Percentiles rank a stretch among this genome's conserved stretches.
Conservation (phyloP, 257 asterid species). For the Cinchona pubescens region DNA sequence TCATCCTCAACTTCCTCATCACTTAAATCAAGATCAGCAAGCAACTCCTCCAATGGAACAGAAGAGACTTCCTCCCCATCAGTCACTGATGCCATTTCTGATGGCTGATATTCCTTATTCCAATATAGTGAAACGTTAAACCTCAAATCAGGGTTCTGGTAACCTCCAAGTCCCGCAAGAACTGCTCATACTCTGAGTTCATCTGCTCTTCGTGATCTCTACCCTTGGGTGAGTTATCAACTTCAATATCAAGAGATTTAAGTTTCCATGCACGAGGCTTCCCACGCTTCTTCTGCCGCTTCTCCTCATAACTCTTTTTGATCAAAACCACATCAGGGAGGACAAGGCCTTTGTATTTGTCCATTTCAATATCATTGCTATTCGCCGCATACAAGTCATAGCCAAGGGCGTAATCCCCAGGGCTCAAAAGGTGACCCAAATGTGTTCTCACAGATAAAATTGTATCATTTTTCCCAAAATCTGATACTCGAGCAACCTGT, state of each 20-base stretch:
- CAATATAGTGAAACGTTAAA: conserved; percentile 30
- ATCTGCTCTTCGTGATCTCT: conserved; percentile 31
- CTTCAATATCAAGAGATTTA: conserved; percentile 33
- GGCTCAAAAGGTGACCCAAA: conserved; percentile 26
- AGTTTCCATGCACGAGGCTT: conserved; percentile 38
- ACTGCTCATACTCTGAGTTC: conserved; percentile 31
- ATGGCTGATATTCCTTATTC: conserved; percentile 36
- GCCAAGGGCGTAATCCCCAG: conserved; percentile 35
- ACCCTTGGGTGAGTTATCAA: conserved; percentile 28
- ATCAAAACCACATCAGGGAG: conserved; percentile 27
- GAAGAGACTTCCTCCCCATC: conserved; percentile 36
- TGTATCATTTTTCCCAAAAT: conserved; percentile 31
- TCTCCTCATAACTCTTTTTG: conserved; percentile 36
- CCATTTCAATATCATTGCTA: conserved; percentile 27
- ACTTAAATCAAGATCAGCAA: conserved; percentile 33
- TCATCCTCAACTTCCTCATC: conserved; percentile 22
- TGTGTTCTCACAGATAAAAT: conserved; percentile 25
- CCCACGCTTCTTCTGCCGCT: conserved; percentile 24
- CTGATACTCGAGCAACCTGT: conserved; percentile 33
- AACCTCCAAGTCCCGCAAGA: conserved; percentile 40
- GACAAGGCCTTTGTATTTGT: conserved; percentile 19
- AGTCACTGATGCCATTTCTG: conserved; percentile 27
- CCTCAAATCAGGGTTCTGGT: conserved; percentile 37
- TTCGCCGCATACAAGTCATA: conserved; percentile 27
- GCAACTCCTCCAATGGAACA: conserved; percentile 34